These are phyloP conservation scores for Keithomyces neogunnii DNA, from an alignment of 2,329 filamentous ascomycete genomes.

Conservation along the genomic window DNA sequence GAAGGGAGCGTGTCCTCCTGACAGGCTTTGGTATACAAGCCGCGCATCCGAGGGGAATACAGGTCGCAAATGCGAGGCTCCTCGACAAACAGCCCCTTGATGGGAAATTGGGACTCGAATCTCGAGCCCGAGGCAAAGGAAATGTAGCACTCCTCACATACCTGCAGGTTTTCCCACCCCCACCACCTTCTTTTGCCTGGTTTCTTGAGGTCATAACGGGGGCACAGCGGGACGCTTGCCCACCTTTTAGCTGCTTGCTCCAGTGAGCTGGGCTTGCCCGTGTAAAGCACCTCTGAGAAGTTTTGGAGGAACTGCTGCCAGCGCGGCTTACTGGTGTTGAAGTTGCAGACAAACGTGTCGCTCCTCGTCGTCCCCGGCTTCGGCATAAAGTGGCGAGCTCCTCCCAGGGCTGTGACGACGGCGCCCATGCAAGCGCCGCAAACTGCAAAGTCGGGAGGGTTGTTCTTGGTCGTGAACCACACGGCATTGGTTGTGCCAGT, in stretches of 20 bases:
- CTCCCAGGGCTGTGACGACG: slow-evolving; percentile 20
- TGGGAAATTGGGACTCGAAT: slow-evolving; percentile 20
- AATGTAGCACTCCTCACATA: slow-evolving; percentile 28
- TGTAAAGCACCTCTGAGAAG: slow-evolving; percentile 20
- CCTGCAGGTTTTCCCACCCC: slow-evolving; percentile 26
- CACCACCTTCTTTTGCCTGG: slow-evolving; percentile 19
- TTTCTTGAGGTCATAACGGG: slow-evolving; percentile 6
- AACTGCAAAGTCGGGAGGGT: slow-evolving; percentile 24
- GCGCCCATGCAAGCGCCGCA: slow-evolving; percentile 27
- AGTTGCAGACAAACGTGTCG: slow-evolving; percentile 20
- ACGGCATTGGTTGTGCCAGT: slow-evolving; percentile 18
- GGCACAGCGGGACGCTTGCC: slow-evolving; percentile 20
- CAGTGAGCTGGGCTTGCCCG: slow-evolving; percentile 16
- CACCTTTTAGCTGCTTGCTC: slow-evolving; percentile 20
- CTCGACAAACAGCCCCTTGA: slow-evolving; percentile 14
- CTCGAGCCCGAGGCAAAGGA: slow-evolving; percentile 20
- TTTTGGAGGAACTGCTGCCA: slow-evolving; percentile 13
- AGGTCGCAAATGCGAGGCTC: slow-evolving; percentile 25
- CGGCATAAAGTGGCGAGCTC: slow-evolving; percentile 21
- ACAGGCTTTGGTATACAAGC: slow-evolving; percentile 22
- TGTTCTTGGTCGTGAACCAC: slow-evolving; percentile 26
- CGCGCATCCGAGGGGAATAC: slow-evolving; percentile 28
- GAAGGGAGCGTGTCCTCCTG: background rate
- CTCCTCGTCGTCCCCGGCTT: slow-evolving; percentile 10
- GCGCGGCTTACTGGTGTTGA: slow-evolving; percentile 23